Conservation (phyloP, 2,329 filamentous ascomycete species). For the Aspergillus sp. region DNA sequence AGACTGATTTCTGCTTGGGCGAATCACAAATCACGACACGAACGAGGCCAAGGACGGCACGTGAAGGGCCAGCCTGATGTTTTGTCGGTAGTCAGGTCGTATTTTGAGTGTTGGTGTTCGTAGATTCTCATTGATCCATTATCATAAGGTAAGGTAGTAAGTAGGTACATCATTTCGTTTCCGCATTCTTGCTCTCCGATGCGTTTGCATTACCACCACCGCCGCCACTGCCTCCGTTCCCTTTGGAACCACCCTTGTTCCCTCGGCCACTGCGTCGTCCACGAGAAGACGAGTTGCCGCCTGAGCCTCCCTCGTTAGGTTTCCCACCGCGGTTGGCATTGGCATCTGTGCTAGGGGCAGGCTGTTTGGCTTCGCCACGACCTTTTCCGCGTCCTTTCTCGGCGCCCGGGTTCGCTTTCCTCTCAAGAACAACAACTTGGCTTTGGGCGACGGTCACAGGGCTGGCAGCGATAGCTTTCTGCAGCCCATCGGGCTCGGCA, state of each 20-base stretch:
- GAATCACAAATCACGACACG: not conserved
- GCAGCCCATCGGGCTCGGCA: conserved; percentile 67
- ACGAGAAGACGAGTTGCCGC: conserved; percentile 17
- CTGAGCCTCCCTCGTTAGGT: conserved; percentile 16
- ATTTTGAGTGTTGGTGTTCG: not conserved
- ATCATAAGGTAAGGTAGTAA: conserved; percentile 7
- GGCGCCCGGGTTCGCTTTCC: conserved; percentile 35
- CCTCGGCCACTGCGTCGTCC: conserved; percentile 21
- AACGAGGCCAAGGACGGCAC: not conserved
- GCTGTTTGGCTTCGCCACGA: conserved; percentile 23
- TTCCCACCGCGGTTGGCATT: conserved; percentile 11
- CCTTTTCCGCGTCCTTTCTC: conserved; percentile 35
- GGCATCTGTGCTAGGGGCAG: conserved; percentile 7
- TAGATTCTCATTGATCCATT: conserved; percentile 9
- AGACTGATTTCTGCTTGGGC: not conserved
- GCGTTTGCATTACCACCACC: conserved; percentile 8
- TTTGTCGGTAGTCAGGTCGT: not conserved
- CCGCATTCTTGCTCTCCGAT: conserved; percentile 13
- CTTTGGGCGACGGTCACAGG: conserved; percentile 81
- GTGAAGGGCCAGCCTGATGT: not conserved
- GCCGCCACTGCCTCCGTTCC: conserved; percentile 7
- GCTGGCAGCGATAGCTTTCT: conserved; percentile 77
- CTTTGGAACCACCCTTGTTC: conserved; percentile 17
- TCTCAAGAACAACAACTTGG: conserved; percentile 80
- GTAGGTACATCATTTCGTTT: conserved; percentile 17